Base-by-base conservation (phyloP, 2,329 filamentous ascomycete species). In the Cordyceps cateniannulata region DNA sequence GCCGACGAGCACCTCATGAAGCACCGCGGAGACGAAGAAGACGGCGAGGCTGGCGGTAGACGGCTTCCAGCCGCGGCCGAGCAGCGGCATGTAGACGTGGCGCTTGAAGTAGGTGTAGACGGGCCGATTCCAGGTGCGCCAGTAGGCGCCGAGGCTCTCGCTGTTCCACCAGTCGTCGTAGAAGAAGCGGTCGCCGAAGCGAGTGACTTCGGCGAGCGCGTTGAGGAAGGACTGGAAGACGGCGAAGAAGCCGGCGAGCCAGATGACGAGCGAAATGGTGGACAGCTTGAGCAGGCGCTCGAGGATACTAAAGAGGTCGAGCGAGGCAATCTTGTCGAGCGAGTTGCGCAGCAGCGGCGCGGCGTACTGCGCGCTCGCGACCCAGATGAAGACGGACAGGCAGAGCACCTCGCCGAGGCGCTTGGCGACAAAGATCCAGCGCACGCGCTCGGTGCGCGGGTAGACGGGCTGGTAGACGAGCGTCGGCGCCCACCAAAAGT, bases 81-180 rank as follows among this genome's bases (percentile, higher is more conserved):
- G 81, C 64, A 99, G 81, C 1, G 95, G 95, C 44, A 88, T 88
- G 76, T 95, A 98, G 56, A 99, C 86, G 72, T 99, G 95, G 42
- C 95, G 82, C 69, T 91, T 93, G 87, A 99, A 98, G 74, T 96
- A 99, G 62, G 92, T 88, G 70, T 96, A 96, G 6, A 99, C 93
- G 1, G 95, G 95, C 72, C 96, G 96, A 77, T 99, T 99, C 95
- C 95, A 99, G 1, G 88, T 90, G 24, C 93, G 86, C 93, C 93
- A 97, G 78, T 99, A 99, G 5, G 83, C 83, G 38, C 93, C 90
- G 7, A 98, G 80, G 65, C 87, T 92, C 59, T 87, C 86, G 65
- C 87, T 91, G 71, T 99, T 99, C 95, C 95, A 99, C 95, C 95
- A 99, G 70, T 96, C 92, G 42, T 90, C 88, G 73, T 99, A 99